phyloP scores from a whole-genome alignment of 306 rosid genomes.

The Nissolia schottii region DNA sequence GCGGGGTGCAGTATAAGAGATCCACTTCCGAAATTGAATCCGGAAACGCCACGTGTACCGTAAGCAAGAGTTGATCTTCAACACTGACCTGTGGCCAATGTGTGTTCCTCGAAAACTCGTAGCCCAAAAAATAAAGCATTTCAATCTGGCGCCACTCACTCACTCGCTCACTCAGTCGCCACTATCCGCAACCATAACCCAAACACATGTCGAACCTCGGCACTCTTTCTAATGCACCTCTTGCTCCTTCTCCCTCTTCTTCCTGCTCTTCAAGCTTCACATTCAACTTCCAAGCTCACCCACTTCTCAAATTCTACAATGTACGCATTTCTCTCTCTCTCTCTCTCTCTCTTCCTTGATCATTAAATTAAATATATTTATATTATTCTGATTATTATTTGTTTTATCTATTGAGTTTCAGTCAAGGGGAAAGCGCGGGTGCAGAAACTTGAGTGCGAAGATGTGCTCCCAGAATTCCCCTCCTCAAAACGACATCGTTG shows the following conservation, averaged over 20 bases:
- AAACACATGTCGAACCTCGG: constrained; percentile 20
- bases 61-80: neutral
- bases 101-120: neutral
- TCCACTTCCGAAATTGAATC: too few species aligned
- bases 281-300: neutral
- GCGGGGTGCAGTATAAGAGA: too few species aligned
- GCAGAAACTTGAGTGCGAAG: constrained; percentile 26
- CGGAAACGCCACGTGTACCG: neutral
- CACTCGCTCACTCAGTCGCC: neutral
- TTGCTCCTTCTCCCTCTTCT: constrained; percentile 17
- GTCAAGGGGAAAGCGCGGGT: constrained; percentile 1
- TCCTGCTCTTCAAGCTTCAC: constrained; percentile 8
- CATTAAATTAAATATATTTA: neutral
- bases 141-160: neutral
- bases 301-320: neutral
- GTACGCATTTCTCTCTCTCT: neutral
- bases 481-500: constrained; percentile 54
- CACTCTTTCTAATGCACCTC: neutral
- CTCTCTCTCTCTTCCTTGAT: neutral
- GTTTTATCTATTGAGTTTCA: neutral
- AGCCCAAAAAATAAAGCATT: neutral
- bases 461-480: constrained; percentile 48
- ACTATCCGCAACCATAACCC: neutral
- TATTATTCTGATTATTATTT: neutral
- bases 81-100: neutral